Conservation (phyloP, 768 basidiomycete genomes). For the Clitopilus passeckerianus region DNA sequence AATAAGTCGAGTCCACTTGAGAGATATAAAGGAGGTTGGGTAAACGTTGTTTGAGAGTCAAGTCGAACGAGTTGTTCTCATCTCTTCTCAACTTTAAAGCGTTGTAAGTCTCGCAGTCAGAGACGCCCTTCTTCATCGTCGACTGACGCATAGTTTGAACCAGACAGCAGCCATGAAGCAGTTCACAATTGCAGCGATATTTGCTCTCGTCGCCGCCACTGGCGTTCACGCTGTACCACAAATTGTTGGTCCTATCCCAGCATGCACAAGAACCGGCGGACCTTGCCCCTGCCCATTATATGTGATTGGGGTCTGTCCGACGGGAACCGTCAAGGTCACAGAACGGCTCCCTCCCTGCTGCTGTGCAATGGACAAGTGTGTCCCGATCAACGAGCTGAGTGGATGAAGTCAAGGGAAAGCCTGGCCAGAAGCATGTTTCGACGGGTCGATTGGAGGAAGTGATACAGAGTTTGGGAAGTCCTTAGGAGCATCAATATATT, state of each 20-base stretch:
- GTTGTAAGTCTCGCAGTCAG: not conserved
- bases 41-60: no score
- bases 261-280: not conserved
- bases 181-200: not conserved
- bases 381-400: not conserved
- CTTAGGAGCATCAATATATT: no score
- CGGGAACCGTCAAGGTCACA: not conserved
- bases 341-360: not conserved
- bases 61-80: no score
- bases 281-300: not conserved
- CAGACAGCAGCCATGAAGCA: not conserved
- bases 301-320: not conserved
- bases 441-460: not conserved
- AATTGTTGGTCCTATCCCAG: not conserved
- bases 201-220: not conserved
- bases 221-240: not conserved
- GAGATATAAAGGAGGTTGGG: no score
- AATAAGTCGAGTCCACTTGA: no score
- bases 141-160: not conserved
- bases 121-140: not conserved
- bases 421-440: not conserved
- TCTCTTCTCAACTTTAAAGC: not conserved
- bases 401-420: not conserved
- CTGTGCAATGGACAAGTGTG: not conserved
- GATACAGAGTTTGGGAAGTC: no score